Conservation (phyloP, 305 asterid species). For the Lippia alba region DNA sequence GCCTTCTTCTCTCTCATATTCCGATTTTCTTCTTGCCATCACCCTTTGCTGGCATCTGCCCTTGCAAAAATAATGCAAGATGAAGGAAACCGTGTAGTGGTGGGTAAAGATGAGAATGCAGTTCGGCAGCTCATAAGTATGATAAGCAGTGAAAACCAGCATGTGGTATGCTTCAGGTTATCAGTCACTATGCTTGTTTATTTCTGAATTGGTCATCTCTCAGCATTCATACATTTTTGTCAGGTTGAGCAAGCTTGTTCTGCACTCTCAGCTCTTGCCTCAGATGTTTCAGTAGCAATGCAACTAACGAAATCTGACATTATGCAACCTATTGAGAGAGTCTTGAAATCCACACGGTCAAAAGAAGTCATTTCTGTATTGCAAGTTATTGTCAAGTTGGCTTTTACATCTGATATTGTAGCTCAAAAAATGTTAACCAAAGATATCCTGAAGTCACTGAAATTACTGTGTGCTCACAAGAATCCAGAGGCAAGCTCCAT, state of each 20-base stretch:
- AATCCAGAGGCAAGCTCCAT: conserved; percentile 80
- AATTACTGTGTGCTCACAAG: conserved; percentile 82
- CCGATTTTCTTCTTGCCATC: conserved; percentile 99
- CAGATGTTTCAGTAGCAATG: conserved; percentile 89
- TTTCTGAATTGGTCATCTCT: conserved; percentile 35
- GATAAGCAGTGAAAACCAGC: conserved; percentile 98
- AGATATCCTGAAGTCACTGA: conserved; percentile 83
- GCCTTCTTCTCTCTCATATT: conserved; percentile 98
- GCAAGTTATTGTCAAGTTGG: conserved; percentile 89
- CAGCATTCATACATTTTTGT: conserved; percentile 30
- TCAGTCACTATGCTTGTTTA: conserved; percentile 25
- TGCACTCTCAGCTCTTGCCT: conserved; percentile 94
- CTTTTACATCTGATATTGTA: conserved; percentile 83
- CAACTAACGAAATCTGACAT: conserved; percentile 92
- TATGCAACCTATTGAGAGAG: conserved; percentile 97
- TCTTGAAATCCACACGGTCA: conserved; percentile 76
- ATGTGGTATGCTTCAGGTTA: conserved; percentile 73
- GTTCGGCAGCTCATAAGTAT: conserved; percentile 98
- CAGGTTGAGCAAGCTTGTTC: conserved; percentile 99
- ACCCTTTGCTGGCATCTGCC: conserved; percentile 98
- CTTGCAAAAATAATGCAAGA: conserved; percentile 98
- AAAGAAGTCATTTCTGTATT: conserved; percentile 90
- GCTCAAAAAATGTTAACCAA: conserved; percentile 93
- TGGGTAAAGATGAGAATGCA: conserved; percentile 98
- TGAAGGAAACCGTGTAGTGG: conserved; percentile 88